Conservation (phyloP, 2,329 filamentous ascomycete species). For the Aureobasidium melanogenum region DNA sequence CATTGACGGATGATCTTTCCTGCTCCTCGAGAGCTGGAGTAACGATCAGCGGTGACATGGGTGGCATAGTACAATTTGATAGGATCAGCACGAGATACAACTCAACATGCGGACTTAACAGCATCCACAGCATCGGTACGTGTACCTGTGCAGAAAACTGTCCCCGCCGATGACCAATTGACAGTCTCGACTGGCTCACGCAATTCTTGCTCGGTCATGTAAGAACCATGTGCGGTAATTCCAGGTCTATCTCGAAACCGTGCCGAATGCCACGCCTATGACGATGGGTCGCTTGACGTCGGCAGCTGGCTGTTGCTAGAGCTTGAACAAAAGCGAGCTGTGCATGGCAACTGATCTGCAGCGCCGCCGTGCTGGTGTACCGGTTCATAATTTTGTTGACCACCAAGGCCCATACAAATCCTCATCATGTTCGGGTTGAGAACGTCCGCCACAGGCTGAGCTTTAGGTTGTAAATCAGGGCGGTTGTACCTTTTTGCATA, state of each 20-base stretch:
- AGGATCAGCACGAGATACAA: not conserved
- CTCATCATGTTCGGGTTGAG: not conserved
- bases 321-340: not conserved
- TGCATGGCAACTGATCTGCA: not conserved
- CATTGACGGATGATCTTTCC: not conserved
- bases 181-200: not conserved
- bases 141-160: not conserved
- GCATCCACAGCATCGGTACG: too few relatives aligned
- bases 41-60: slow-evolving; percentile 5
- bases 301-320: too few relatives aligned
- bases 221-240: not conserved
- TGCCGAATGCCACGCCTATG: not conserved
- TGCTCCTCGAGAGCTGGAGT: not conserved
- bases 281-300: not conserved
- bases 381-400: not conserved
- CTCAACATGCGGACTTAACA: not conserved
- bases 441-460: not conserved
- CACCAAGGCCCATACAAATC: not conserved
- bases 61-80: not conserved
- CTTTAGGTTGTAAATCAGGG: not conserved
- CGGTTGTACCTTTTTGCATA: not conserved
- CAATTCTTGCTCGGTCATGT: not conserved
- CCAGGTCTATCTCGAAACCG: not conserved
- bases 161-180: not conserved
- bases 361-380: not conserved